phyloP scores from a whole-genome alignment of 2,329 filamentous ascomycete species.

The Penicillium sclerotiorum region DNA sequence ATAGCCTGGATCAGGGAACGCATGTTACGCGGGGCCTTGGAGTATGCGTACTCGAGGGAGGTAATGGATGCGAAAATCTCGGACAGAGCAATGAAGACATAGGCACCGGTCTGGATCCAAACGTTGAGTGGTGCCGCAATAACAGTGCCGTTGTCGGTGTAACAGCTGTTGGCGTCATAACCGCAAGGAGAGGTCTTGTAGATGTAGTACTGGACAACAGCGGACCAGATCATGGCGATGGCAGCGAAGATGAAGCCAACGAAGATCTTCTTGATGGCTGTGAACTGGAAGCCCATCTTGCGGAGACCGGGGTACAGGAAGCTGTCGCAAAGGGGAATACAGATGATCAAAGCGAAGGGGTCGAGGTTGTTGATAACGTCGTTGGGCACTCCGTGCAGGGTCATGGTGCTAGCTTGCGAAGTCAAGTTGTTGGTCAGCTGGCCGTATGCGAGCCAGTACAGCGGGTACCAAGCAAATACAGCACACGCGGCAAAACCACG shows the following conservation, averaged over 20 bases:
- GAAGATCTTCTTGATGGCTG: conserved; percentile 57
- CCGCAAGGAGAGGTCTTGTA: conserved; percentile 67
- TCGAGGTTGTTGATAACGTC: conserved; percentile 60
- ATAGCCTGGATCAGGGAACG: conserved; percentile 70
- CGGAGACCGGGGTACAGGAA: conserved; percentile 56
- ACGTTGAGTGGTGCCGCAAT: conserved; percentile 64
- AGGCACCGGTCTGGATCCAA: conserved; percentile 54
- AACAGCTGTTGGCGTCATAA: conserved; percentile 55
- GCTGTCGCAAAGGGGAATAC: conserved; percentile 57
- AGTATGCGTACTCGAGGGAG: conserved; percentile 74
- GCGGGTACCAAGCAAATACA: conserved; percentile 64
- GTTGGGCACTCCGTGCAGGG: conserved; percentile 56
- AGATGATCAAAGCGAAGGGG: conserved; percentile 56
- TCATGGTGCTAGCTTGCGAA: conserved; percentile 59
- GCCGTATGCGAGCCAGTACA: conserved; percentile 56
- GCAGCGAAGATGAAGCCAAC: conserved; percentile 54
- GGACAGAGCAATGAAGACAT: conserved; percentile 58
- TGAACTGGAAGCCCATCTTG: conserved; percentile 52
- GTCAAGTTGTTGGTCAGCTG: conserved; percentile 60
- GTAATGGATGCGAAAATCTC: conserved; percentile 64
- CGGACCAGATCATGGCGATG: conserved; percentile 53
- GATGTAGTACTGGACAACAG: conserved; percentile 53
- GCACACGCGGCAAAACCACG: conserved; percentile 70
- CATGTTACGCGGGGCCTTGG: conserved; percentile 79
- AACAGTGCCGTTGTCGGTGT: conserved; percentile 47